Base-by-base conservation (phyloP, 805 yeast genomes). In the Metschnikowia vanudenii region DNA sequence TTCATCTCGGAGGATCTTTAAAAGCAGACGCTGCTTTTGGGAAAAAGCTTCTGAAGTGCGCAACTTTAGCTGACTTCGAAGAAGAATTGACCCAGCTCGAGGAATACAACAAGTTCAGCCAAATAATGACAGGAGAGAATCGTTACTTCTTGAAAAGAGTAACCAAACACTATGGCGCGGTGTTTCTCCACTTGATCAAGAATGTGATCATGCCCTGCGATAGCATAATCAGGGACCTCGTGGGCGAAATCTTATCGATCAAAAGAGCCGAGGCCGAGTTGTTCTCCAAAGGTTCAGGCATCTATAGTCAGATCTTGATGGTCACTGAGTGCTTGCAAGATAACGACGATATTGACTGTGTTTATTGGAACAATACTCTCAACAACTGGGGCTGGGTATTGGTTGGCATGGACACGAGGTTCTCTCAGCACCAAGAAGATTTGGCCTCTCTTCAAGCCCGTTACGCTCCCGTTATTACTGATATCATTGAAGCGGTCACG, bases 161-260 rank as follows among this genome's bases (percentile, higher is more conserved):
- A 5, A 13, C 18, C 26, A 13, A 14, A 3, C 16, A 39, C 41
- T 39, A 39, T 20, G 26, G 41, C 26, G 14, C 35, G 3, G 41
- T 39, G 3, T 39, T 39, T 18, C 32, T 30, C 22, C 41, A 39
- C 32, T 39, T 39, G 35, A 18, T 29, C 9, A 30, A 30, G 18
- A 29, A 29, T n/a, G 35, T 39, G 32, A 35, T 18, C 5, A 14
- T 8, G 26, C 41, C 41, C 14, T 39, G 34, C 13, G 26, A 30
- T 19, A 20, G 16, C 3, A 20, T 10, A 30, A 17, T 39, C 22
- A 39, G 14, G 18, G 22, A 8, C 6, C 30, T 39, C 35, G 13
- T 39, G 9, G 17, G 20, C 16, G 41, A 39, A 3, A 39, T 39
- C 28, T 29, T 39, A 28, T 16, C 28, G 14, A n/a, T 39, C 20